These are phyloP conservation scores for Botrytis fragariae DNA, from an alignment of 2,329 filamentous ascomycete species.

Conservation along the genomic window DNA sequence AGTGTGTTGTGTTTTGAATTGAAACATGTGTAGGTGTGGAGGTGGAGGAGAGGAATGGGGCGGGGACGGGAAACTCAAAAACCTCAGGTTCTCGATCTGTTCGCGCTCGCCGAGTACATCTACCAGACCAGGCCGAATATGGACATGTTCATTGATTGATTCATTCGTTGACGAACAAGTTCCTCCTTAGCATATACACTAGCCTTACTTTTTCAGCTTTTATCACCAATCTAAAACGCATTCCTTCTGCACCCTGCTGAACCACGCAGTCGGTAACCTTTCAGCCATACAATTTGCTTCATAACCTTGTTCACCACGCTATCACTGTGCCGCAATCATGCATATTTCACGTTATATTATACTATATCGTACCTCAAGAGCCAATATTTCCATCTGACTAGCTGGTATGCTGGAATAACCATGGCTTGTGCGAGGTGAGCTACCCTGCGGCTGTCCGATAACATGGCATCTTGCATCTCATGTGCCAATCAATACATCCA, in stretches of 20 bases:
- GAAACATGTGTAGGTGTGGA: neutral
- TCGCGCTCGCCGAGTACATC: neutral
- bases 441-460: neutral
- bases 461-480: neutral
- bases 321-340: neutral
- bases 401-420: neutral
- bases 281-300: neutral
- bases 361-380: neutral
- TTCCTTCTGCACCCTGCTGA: neutral
- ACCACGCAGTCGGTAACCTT: neutral
- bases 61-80: neutral
- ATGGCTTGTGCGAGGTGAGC: neutral
- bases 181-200: neutral
- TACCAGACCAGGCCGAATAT: neutral
- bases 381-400: neutral
- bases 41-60: neutral
- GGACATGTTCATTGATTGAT: neutral
- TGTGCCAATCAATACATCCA: neutral
- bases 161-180: neutral
- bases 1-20: neutral
- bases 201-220: neutral
- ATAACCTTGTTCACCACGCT: neutral
- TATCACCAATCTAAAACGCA: neutral
- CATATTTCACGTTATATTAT: constrained; percentile 3
- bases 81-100: neutral